Evolutionary conservation across 345 rosid species (phyloP), one percentile per base, ranked within the genome.

Genomic region (Geranium brycei): DNA sequence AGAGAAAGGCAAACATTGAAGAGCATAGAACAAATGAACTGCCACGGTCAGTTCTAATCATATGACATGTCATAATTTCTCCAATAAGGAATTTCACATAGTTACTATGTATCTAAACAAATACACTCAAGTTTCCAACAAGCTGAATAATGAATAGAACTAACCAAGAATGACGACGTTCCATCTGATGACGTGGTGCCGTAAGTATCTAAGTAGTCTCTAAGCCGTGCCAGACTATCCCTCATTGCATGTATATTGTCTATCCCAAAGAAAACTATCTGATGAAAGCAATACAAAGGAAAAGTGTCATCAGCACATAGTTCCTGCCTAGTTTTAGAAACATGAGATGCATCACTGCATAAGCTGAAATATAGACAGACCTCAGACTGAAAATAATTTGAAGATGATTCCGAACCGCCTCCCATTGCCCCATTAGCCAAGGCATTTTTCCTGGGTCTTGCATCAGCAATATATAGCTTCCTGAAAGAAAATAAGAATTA

Each of bases 371-470:
- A 63, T 60, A 63, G n/a, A 68, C 80, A 65, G 35, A 93, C 99
- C 89, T 93, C 99, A 71, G 97, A 93, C 61, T 90, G 96, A 71
- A 82, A 75, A 82, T 93, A 93, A 76, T 93, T 78, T 64, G 97
- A 84, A 71, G 99, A 91, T 19, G 99, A 93, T 76, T 93, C 97
- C 0, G 99, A 93, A 76, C 99, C 99, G 78, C 99, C 99, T 69
- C 99, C 99, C 96, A 74, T 90, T 62, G 99, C 99, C 18, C 96
- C 99, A 88, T 93, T 93, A 66, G 99, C 99, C 65, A 93, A 78
- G 66, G 97, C 97, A 88, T 93, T 93, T 83, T 87, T 93, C 71
- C 95, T 83, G 51, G 99, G 97, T 77, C 99, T 87, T 55, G 99
- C 99, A 75, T 93, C 99, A 66, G 87, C 97, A 69, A 93, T 93